Base-by-base conservation (phyloP, 257 asterid genomes). In the Solanum piurae region DNA sequence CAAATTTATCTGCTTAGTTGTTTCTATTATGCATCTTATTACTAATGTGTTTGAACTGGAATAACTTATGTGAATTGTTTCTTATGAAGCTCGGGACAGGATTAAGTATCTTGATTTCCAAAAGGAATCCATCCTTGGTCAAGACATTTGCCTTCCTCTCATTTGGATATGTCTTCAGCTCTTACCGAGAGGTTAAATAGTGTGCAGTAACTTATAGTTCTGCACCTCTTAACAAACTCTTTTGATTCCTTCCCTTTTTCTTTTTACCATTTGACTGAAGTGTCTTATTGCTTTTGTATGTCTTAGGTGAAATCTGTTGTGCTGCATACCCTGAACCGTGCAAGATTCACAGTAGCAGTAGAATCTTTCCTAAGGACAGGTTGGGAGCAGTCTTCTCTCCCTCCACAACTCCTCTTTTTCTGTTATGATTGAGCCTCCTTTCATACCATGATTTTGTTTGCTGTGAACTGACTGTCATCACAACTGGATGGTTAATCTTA, bases 351-450 rank as follows among this genome's bases (percentile, higher is more conserved):
- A 77, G 99, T 97, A 88, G 99, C 99, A 6, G 99, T 92, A 68
- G 99, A 97, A 89, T 94, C 98, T 85, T 97, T 94, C 92, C 94
- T 97, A 71, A 96, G 89, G 90, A 94, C 99, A 90, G 99, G 99
- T 94, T 71, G 86, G 62, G 88, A 21, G 36, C 71, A 72, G 83
- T 72, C 38, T 86, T 36, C 46, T 86, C 84, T 72, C 34, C 25
- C 68, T 77, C 68, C 88, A 11, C 12, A 40, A 25, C 20, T n/a
- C 76, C 36, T 23, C 16, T 46, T 46, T 77, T 80, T 80, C 68
- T 80, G 16, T 46, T 27, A 44, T 46, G 85, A 80, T 44, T 46
- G 68, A 80, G 25, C 66, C 29, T 80, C 69, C 34, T 49, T 29
- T 29, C 69, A 9, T 77, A 29, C 42, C 40, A 80, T 80, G 85